Base-by-base conservation (phyloP, 2,329 filamentous ascomycete genomes). In the Furcasterigmium furcatum region DNA sequence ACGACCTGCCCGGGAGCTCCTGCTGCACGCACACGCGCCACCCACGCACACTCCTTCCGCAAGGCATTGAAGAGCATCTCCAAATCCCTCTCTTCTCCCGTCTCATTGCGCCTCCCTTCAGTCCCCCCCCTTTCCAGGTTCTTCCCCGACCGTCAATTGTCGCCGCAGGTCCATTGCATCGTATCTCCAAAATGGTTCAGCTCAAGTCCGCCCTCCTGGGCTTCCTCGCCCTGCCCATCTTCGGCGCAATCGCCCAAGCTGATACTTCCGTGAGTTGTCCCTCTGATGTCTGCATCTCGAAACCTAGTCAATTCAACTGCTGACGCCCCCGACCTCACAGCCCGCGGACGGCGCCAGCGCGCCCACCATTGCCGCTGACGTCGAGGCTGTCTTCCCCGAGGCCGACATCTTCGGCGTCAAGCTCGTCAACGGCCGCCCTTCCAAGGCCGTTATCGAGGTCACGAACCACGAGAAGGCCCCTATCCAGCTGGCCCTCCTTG, bases 391-490 rank as follows among this genome's bases (percentile, higher is more conserved):
- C 65, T 80, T 83, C 73, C 71, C 80, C 69, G 74, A 85, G 62
- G 65, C 84, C 73, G 89, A 95, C 73, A 85, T 95, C 68, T 94
- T 96, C 58, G 94, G 92, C 59, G 84, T 97, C 58, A 96, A 95
- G 80, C 84, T 97, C 56, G 81, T 97, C 75, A 99, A 99, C 65
- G 90, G 91, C 61, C 85, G 86, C 54, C 82, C 90, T 35, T 96
- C 91, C 52, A 83, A 88, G 66, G 87, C 91, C 29, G 71, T 95
- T 44, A 73, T 99, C 58, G 84, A 90, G 59, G 77, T 99, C 64
- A 80, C 77, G 65, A 99, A 99, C 76, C 76, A 88, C 51, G 94
- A 99, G 71, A 76, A 80, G 12, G 76, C 76, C 43, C 79, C 91
- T 20, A 80, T 99, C 61, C 80, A 78, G 51, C 76, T 99, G 49